Conservation (phyloP, 257 asterid genomes). For the Solanum appendiculatum region DNA sequence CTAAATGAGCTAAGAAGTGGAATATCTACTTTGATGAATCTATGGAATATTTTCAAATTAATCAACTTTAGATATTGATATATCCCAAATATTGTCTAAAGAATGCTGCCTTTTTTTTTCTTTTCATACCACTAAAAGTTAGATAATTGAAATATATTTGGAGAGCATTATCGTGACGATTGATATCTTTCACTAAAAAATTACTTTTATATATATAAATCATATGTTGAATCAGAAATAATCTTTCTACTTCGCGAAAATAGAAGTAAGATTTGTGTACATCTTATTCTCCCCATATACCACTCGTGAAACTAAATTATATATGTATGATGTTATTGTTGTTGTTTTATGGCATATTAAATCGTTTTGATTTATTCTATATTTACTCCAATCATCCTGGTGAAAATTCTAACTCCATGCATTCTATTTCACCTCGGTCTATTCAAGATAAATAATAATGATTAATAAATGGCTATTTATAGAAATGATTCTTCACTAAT, state of each 20-base stretch:
- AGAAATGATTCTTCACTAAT: neutral
- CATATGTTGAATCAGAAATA: neutral
- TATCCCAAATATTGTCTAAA: neutral
- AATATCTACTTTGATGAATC: neutral
- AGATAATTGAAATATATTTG: neutral
- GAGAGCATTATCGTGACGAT: too few relatives aligned
- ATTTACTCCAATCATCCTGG: too few relatives aligned
- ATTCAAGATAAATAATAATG: neutral
- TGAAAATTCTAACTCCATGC: too few relatives aligned
- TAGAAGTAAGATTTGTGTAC: neutral
- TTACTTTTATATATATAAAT: too few relatives aligned
- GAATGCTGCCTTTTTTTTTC: neutral
- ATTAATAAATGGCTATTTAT: neutral
- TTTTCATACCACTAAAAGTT: neutral
- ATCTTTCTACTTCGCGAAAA: fast-evolving
- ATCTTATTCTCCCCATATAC: neutral
- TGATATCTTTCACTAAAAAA: too few relatives aligned
- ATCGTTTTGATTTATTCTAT: too few relatives aligned
- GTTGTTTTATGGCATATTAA: neutral
- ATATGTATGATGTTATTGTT: neutral
- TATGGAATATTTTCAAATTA: neutral
- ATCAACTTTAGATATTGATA: neutral
- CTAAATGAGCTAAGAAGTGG: neutral
- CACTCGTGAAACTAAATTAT: neutral
- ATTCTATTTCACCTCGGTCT: neutral